Evolutionary conservation across 1,284 basidiomycete genomes (phyloP).

Genomic region (Boletus mariae): DNA sequence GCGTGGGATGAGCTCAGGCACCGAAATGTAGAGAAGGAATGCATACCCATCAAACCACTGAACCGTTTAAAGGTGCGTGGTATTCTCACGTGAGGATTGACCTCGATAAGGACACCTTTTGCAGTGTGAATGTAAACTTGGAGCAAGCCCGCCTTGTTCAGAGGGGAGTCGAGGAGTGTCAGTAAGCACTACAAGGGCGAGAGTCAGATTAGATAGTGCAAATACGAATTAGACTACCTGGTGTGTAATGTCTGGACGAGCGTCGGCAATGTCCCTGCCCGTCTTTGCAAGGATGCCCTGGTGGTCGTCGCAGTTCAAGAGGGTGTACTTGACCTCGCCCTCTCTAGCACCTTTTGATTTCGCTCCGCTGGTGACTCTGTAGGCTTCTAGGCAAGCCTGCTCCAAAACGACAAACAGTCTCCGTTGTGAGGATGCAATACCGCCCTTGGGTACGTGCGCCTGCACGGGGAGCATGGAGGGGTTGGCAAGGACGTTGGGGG

Average conservation of each 20-base stretch:
- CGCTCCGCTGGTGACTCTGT: conserved; percentile 71
- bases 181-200: conserved; percentile 72
- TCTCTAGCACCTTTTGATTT: conserved; percentile 52
- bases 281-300: conserved; percentile 98
- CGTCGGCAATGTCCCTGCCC: conserved; percentile 96
- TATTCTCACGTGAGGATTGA: conserved; percentile 97
- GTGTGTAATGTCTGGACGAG: conserved; percentile 97
- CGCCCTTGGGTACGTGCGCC: conserved; percentile 73
- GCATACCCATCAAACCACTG: conserved; percentile 94
- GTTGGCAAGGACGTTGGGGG: conserved; percentile 33
- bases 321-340: conserved; percentile 90
- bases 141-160: conserved; percentile 95
- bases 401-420: conserved; percentile 88
- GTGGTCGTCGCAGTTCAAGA: conserved; percentile 99
- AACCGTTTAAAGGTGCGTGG: conserved; percentile 99
- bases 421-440: conserved; percentile 55
- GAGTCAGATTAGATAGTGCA: conserved; percentile 4
- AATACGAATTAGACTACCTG: conserved; percentile 56
- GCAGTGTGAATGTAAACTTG: conserved; percentile 99
- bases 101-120: conserved; percentile 95
- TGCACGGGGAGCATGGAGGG: conserved; percentile 79
- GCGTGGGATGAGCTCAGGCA: conserved; percentile 10
- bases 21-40: neutral
- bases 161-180: conserved; percentile 93
- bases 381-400: conserved; percentile 94